These are phyloP conservation scores for Fomitopsis pulvina DNA, from an alignment of 768 basidiomycete genomes.

Conservation along the genomic window DNA sequence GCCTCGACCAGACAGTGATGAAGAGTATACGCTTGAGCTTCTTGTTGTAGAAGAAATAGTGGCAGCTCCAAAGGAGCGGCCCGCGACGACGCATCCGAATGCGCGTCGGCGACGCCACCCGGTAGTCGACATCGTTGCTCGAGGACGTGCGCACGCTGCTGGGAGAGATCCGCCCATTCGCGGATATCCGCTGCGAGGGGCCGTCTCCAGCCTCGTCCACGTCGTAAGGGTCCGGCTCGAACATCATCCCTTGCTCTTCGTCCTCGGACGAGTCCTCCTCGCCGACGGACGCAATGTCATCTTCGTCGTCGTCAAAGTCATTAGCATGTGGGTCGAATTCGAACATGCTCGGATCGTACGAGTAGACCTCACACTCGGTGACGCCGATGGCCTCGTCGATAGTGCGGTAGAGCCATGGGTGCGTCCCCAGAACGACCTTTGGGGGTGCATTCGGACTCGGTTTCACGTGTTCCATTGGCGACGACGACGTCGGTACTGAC, in stretches of 20 bases:
- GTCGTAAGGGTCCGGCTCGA: slow-evolving; percentile 80
- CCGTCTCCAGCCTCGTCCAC: slow-evolving; percentile 40
- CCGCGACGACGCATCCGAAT: slow-evolving; percentile 56
- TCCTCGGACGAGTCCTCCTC: slow-evolving; percentile 63
- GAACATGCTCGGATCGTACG: slow-evolving; percentile 79
- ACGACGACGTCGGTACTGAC: slow-evolving; percentile 65
- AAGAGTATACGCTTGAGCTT: slow-evolving; percentile 91
- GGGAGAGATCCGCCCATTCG: slow-evolving; percentile 17
- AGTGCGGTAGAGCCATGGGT: slow-evolving; percentile 81
- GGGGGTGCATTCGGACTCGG: slow-evolving; percentile 66
- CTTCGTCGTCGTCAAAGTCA: slow-evolving; percentile 74
- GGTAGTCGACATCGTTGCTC: slow-evolving; percentile 22
- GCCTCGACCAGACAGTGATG: slow-evolving; percentile 86
- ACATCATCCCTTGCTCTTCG: slow-evolving; percentile 54
- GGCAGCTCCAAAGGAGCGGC: slow-evolving; percentile 89
- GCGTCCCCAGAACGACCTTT: slow-evolving; percentile 72
- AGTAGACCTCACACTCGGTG: slow-evolving; percentile 90
- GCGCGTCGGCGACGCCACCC: slow-evolving; percentile 31
- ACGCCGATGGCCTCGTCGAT: slow-evolving; percentile 89
- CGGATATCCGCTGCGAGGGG: slow-evolving; percentile 1
- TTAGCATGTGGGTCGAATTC: slow-evolving; percentile 92
- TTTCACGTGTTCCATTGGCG: slow-evolving; percentile 48
- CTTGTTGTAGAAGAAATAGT: slow-evolving; percentile 95
- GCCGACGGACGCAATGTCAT: slow-evolving; percentile 57
- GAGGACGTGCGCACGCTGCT: slow-evolving; percentile 23